Conservation (phyloP, 2,329 filamentous ascomycete genomes). For the Curvularia spicifera region DNA sequence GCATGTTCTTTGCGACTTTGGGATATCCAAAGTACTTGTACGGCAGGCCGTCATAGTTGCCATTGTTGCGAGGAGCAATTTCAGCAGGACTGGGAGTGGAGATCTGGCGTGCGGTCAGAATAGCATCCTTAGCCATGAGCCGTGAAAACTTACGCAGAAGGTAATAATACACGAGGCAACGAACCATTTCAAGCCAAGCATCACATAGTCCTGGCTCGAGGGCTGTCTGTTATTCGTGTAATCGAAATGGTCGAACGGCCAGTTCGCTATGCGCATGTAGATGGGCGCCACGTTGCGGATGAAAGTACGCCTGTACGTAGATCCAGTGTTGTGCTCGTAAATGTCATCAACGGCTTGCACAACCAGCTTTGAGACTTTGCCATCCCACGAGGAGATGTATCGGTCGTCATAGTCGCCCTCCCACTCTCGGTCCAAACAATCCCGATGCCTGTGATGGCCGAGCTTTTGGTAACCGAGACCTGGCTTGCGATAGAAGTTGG, state of each 20-base stretch:
- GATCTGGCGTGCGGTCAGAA: slow-evolving; percentile 24
- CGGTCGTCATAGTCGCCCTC: slow-evolving; percentile 39
- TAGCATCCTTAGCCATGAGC: background rate
- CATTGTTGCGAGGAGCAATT: slow-evolving; percentile 26
- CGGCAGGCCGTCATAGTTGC: slow-evolving; percentile 37
- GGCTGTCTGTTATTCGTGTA: slow-evolving; percentile 28
- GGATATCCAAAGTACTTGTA: slow-evolving; percentile 42
- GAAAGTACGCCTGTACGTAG: slow-evolving; percentile 40
- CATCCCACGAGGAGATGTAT: slow-evolving; percentile 41
- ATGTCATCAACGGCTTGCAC: slow-evolving; percentile 44
- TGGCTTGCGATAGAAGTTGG: slow-evolving; percentile 37
- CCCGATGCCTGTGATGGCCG: slow-evolving; percentile 29
- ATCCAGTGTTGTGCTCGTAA: slow-evolving; percentile 35
- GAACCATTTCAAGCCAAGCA: slow-evolving; percentile 42
- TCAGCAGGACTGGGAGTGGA: slow-evolving; percentile 27
- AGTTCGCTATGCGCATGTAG: slow-evolving; percentile 40
- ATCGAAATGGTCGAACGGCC: slow-evolving; percentile 40
- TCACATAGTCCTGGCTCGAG: slow-evolving; percentile 31
- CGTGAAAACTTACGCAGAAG: slow-evolving; percentile 28
- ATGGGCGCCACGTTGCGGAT: slow-evolving; percentile 38
- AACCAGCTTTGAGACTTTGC: slow-evolving; percentile 38
- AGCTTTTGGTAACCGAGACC: slow-evolving; percentile 36
- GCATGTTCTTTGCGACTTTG: slow-evolving; percentile 38
- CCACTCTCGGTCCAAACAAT: slow-evolving; percentile 36
- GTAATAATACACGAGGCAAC: slow-evolving; percentile 33